phyloP scores from a whole-genome alignment of 345 rosid genomes.

The Angophora floribunda region DNA sequence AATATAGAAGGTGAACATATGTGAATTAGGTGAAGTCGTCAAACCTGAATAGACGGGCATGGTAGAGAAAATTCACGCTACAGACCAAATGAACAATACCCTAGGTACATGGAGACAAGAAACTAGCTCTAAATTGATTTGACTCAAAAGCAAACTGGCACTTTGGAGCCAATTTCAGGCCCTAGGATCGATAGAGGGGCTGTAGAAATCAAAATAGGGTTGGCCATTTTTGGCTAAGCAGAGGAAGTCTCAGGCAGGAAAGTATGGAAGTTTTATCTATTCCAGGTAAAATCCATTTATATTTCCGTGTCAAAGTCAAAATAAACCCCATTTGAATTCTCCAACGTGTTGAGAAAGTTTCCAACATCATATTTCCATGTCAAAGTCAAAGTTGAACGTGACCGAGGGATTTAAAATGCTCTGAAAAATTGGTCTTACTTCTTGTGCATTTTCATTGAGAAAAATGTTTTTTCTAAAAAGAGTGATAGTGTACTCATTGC shows the following conservation, averaged over 20 bases:
- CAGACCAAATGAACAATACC: neutral
- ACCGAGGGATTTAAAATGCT: neutral
- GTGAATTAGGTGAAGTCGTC: neutral
- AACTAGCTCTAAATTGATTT: neutral
- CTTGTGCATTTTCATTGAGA: neutral
- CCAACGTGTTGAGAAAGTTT: neutral
- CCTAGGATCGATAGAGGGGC: neutral
- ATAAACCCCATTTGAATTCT: neutral
- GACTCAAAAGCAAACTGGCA: neutral
- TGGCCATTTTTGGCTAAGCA: neutral
- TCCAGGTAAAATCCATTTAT: neutral
- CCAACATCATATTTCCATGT: neutral
- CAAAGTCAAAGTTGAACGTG: neutral
- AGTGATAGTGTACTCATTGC: neutral
- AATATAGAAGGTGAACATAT: fast-evolving
- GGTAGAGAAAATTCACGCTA: neutral
- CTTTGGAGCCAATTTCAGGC: neutral
- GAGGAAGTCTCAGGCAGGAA: fast-evolving
- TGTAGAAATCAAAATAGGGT: neutral
- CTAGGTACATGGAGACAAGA: fast-evolving
- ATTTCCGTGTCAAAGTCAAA: too few species aligned
- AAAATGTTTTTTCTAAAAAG: neutral
- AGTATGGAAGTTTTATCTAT: neutral
- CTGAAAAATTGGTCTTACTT: neutral
- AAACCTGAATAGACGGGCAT: fast-evolving